Evolutionary conservation across 164 flowering plant genomes (phyloP).

Genomic region (Tetrastigma voinierianum): DNA sequence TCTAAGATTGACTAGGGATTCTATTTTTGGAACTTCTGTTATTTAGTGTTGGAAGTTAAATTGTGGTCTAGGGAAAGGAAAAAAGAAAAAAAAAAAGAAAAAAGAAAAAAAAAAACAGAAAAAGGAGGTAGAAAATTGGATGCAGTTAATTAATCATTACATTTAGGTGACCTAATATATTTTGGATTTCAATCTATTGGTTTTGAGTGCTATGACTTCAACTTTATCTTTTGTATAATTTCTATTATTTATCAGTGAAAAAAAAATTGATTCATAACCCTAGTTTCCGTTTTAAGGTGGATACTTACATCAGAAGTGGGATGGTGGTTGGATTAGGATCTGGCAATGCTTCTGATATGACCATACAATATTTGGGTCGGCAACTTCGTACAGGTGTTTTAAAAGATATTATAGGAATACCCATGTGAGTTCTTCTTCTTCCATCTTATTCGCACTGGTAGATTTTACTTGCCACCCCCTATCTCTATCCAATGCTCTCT

Average conservation of each 20-base stretch:
- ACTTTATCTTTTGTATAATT: too few relatives aligned
- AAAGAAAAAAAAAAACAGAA: too few relatives aligned
- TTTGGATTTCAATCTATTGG: too few relatives aligned
- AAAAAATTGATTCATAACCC: not conserved
- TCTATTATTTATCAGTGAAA: not conserved
- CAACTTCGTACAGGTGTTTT: slow-evolving; percentile 51
- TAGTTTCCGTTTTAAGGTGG: slow-evolving; percentile 31
- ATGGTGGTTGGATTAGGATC: slow-evolving; percentile 70
- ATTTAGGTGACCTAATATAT: too few relatives aligned
- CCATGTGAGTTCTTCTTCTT: slow-evolving; percentile 42
- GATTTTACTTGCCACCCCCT: not conserved
- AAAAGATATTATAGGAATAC: slow-evolving; percentile 55
- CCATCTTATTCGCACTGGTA: not conserved
- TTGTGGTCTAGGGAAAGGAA: too few relatives aligned
- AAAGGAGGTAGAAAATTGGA: too few relatives aligned
- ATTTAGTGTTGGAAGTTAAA: too few relatives aligned
- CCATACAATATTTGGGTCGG: slow-evolving; percentile 57
- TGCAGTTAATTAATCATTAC: too few relatives aligned
- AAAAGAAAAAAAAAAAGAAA: too few relatives aligned
- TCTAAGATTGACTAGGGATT: too few relatives aligned
- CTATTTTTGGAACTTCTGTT: too few relatives aligned
- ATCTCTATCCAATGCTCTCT: not conserved
- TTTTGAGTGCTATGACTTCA: too few relatives aligned
- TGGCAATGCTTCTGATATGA: slow-evolving; percentile 59
- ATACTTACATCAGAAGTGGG: slow-evolving; percentile 53